Evolutionary conservation across 257 asterid genomes (phyloP).

Genomic region (Cinchona pubescens): DNA sequence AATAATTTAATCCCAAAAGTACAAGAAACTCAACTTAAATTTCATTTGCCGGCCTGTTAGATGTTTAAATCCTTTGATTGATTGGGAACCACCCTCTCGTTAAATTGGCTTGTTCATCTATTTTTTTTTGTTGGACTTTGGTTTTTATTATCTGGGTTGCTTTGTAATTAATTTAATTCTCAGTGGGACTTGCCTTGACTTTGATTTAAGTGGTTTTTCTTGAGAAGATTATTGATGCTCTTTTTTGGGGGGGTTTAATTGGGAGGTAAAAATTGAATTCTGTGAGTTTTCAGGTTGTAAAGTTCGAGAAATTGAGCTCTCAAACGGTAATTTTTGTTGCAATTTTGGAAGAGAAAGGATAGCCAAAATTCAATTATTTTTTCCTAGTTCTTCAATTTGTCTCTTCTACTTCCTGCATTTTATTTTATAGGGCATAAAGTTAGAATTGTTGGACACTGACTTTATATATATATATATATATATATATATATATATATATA

Average conservation of each 20-base stretch:
- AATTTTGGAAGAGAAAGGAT: background rate
- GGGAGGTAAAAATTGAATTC: slow-evolving; percentile 21
- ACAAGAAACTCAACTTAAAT: no score
- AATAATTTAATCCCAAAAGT: no score
- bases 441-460: no score
- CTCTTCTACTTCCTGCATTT: background rate
- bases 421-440: background rate
- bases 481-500: no score
- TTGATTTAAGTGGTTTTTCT: slow-evolving; percentile 2
- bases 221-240: slow-evolving; percentile 15
- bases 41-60: no score
- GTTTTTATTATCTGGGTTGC: slow-evolving; percentile 3
- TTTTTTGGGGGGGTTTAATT: no score
- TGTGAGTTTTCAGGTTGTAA: background rate
- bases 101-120: background rate
- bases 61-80: no score
- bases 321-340: slow-evolving; percentile 14
- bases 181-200: slow-evolving; percentile 6
- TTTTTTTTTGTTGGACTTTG: background rate
- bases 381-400: background rate
- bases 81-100: no score
- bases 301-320: background rate
- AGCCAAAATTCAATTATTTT: background rate
- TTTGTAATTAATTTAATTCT: background rate
- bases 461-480: no score